phyloP scores from a whole-genome alignment of 176 grass and related monocot species.

The Musa beccarii region DNA sequence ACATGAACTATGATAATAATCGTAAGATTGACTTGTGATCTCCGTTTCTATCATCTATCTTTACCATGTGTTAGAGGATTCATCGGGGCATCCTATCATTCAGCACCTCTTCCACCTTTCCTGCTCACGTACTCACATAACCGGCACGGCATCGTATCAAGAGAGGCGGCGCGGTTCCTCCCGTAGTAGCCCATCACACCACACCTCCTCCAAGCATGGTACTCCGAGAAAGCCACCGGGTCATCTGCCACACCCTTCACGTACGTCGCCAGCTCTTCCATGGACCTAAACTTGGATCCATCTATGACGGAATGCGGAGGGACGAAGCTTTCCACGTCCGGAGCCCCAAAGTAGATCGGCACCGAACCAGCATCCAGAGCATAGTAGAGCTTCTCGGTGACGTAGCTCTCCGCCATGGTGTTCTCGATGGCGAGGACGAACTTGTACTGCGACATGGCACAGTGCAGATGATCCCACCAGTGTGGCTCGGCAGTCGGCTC shows the following conservation, averaged over 20 bases:
- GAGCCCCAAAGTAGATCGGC: constrained; percentile 84
- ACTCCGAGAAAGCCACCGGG: constrained; percentile 74
- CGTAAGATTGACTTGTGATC: too few relatives aligned
- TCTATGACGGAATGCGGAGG: constrained; percentile 85
- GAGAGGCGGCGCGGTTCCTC: constrained; percentile 61
- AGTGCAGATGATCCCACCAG: constrained; percentile 91
- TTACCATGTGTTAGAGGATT: too few relatives aligned
- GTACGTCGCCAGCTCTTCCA: constrained; percentile 56
- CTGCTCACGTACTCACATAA: constrained; percentile 67
- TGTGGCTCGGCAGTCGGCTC: constrained; percentile 31
- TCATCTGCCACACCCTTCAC: constrained; percentile 70
- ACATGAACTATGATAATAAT: too few relatives aligned
- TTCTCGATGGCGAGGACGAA: constrained; percentile 96
- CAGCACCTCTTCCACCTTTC: constrained; percentile 53
- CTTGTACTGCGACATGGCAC: constrained; percentile 91
- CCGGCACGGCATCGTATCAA: constrained; percentile 74
- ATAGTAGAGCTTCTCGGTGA: constrained; percentile 92
- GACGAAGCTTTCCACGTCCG: constrained; percentile 78
- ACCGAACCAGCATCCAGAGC: constrained; percentile 76
- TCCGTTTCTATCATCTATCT: too few relatives aligned
- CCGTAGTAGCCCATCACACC: constrained; percentile 67
- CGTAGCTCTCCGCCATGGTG: constrained; percentile 68
- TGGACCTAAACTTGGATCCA: constrained; percentile 66
- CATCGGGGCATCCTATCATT: neutral
- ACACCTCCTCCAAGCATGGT: constrained; percentile 88